Evolutionary conservation across 2,329 filamentous ascomycete genomes (phyloP).

Genomic region (Botrytis elliptica): DNA sequence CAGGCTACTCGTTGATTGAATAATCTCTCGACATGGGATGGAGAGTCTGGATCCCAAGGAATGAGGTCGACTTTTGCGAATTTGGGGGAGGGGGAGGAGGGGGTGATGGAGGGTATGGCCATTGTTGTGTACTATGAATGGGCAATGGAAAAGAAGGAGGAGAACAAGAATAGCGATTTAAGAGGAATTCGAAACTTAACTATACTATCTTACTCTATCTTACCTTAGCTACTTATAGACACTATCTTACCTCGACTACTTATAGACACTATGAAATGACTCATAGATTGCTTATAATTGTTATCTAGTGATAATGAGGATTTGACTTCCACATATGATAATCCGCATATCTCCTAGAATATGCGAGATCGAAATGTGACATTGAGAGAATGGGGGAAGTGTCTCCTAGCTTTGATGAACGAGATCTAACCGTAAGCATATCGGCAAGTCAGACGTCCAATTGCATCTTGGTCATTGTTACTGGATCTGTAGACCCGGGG

Average conservation of each 20-base stretch:
- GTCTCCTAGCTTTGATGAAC: neutral
- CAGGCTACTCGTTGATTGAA: constrained; percentile 46
- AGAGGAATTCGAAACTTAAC: neutral
- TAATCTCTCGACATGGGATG: constrained; percentile 43
- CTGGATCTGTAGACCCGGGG: neutral
- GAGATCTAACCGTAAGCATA: neutral
- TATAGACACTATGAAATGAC: neutral
- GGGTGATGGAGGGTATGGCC: neutral
- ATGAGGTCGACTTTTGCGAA: constrained; percentile 39
- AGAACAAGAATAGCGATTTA: neutral
- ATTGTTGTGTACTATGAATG: neutral
- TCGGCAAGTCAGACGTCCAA: neutral
- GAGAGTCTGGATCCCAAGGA: constrained; percentile 45
- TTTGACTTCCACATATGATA: neutral
- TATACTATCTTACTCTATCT: neutral
- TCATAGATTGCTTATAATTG: neutral
- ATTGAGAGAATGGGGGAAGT: neutral
- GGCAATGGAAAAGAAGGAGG: neutral
- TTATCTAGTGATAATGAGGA: neutral
- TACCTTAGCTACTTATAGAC: neutral
- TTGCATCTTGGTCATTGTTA: neutral
- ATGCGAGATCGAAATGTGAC: neutral
- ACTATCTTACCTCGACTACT: neutral
- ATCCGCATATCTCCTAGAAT: neutral
- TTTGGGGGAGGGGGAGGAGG: neutral